phyloP scores from a whole-genome alignment of 257 asterid genomes.

The Catharanthus roseus region DNA sequence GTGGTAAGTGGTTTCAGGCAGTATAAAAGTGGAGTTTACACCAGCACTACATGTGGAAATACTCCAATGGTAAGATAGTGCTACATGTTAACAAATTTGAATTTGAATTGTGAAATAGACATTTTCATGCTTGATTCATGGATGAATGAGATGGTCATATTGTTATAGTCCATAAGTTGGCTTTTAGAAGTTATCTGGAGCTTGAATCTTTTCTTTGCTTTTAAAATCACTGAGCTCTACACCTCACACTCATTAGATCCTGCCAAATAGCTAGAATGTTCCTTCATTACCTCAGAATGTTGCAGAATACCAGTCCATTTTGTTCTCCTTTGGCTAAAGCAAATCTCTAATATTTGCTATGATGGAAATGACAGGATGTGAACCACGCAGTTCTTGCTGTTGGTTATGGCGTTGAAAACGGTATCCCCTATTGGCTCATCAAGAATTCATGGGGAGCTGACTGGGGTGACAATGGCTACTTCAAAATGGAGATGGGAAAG shows the following conservation, averaged over 20 bases:
- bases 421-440: constrained; percentile 80
- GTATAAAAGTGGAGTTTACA: constrained; percentile 63
- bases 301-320: neutral
- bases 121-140: neutral
- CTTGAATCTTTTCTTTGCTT: too few relatives aligned
- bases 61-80: constrained; percentile 57
- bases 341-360: neutral
- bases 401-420: constrained; percentile 86
- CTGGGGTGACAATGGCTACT: constrained; percentile 92
- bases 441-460: constrained; percentile 96
- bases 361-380: constrained; percentile 52
- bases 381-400: constrained; percentile 98
- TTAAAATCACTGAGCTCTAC: neutral
- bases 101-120: neutral
- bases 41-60: constrained; percentile 60
- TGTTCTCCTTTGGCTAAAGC: neutral
- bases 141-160: neutral
- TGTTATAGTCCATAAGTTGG: neutral
- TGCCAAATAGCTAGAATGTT: neutral
- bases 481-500: constrained; percentile 96
- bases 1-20: constrained; percentile 49
- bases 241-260: neutral
- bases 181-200: neutral
- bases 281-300: neutral
- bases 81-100: neutral